These are phyloP conservation scores for Xylaria arbuscula DNA, from an alignment of 2,329 filamentous ascomycete genomes.

Conservation along the genomic window DNA sequence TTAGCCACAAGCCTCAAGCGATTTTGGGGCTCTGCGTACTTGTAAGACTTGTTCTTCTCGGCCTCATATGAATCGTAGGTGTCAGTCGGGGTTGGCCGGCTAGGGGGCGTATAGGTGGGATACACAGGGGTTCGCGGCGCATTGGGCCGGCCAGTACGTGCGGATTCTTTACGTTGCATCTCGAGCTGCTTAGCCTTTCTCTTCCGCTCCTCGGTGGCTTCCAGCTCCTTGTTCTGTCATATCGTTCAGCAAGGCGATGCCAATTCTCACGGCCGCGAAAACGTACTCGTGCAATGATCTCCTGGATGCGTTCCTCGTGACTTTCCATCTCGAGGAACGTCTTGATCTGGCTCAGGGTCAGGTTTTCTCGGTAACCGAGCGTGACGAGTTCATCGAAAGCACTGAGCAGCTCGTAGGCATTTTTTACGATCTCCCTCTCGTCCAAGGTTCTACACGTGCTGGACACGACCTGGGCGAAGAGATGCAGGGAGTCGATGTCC, in stretches of 20 bases:
- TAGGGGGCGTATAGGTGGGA: constrained; percentile 86
- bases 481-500: constrained; percentile 97
- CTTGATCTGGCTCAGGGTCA: constrained; percentile 97
- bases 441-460: constrained; percentile 97
- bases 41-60: constrained; percentile 94
- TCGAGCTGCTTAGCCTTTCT: constrained; percentile 98
- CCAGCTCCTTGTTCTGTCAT: constrained; percentile 92
- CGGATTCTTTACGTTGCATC: constrained; percentile 97
- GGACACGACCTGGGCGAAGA: constrained; percentile 96
- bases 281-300: constrained; percentile 89
- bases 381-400: constrained; percentile 98
- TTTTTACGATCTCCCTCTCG: constrained; percentile 92
- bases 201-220: constrained; percentile 98
- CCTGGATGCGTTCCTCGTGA: constrained; percentile 98
- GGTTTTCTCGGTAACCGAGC: constrained; percentile 93
- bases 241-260: constrained; percentile 32
- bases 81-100: constrained; percentile 77
- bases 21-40: constrained; percentile 62
- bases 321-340: constrained; percentile 99
- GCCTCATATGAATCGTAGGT: constrained; percentile 95
- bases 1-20: constrained; percentile 43
- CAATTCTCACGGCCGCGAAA: constrained; percentile 4
- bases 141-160: constrained; percentile 75
- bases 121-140: constrained; percentile 82
- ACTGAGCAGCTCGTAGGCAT: constrained; percentile 95